These are phyloP conservation scores for Cetradonia linearis DNA, from an alignment of 495 filamentous ascomycete genomes.

Conservation along the genomic window DNA sequence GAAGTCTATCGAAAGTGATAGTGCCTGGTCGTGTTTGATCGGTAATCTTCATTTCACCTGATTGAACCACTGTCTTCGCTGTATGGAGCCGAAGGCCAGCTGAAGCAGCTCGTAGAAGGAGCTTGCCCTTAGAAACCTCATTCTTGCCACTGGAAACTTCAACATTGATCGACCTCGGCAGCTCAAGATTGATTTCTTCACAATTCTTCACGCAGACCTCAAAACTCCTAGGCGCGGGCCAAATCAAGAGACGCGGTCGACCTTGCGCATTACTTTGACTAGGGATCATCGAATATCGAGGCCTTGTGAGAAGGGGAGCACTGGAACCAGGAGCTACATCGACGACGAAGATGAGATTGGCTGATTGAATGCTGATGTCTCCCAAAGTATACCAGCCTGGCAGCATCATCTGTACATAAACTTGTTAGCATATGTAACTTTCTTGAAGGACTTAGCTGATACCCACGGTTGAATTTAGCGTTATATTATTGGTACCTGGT, in stretches of 20 bases:
- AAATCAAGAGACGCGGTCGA: slow-evolving; percentile 17
- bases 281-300: neutral
- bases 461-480: slow-evolving; percentile 30
- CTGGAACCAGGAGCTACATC: slow-evolving; percentile 13
- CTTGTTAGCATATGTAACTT: slow-evolving; percentile 5
- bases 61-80: slow-evolving; percentile 51
- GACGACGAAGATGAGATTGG: slow-evolving; percentile 55
- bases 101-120: slow-evolving; percentile 71
- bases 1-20: slow-evolving; percentile 53
- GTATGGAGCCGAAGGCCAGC: slow-evolving; percentile 80
- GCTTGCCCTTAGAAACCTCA: slow-evolving; percentile 51
- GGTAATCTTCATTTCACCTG: slow-evolving; percentile 42
- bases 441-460: slow-evolving; percentile 32
- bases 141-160: slow-evolving; percentile 69
- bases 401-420: slow-evolving; percentile 42
- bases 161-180: slow-evolving; percentile 64
- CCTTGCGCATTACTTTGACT: neutral
- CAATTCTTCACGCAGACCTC: slow-evolving; percentile 28
- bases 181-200: slow-evolving; percentile 61
- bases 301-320: neutral
- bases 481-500: slow-evolving; percentile 44
- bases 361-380: slow-evolving; percentile 53
- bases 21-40: slow-evolving; percentile 54
- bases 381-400: slow-evolving; percentile 70
- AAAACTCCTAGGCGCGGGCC: slow-evolving; percentile 15